Percentiles rank a stretch among this genome's conserved stretches.
phyloP scores from a whole-genome alignment of 352 stramenopile genomes.

The Phytophthora macrochlamydospora region DNA sequence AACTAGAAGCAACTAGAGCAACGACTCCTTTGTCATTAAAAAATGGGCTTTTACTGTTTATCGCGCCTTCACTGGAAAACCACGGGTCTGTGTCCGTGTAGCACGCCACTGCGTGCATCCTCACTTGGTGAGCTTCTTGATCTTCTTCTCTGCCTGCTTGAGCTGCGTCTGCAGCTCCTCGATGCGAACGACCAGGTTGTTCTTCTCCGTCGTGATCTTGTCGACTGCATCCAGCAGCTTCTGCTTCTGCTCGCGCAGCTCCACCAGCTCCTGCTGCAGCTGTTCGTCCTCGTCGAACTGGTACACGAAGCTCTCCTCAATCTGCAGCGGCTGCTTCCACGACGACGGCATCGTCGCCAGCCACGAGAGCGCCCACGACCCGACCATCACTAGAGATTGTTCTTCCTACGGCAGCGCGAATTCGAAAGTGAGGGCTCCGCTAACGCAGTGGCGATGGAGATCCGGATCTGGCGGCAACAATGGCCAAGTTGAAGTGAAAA shows the following conservation, averaged over 20 bases:
- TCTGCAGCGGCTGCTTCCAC: background rate
- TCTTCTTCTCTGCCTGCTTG: background rate
- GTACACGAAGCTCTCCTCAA: background rate
- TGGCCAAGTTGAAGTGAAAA: background rate
- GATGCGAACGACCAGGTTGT: background rate
- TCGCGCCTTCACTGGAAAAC: no score
- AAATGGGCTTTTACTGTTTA: no score
- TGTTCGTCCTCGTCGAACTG: background rate
- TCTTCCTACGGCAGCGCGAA: no score
- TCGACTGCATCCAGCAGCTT: background rate
- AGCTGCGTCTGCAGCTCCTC: background rate
- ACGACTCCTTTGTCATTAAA: no score
- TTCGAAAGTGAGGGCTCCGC: no score
- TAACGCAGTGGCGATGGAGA: no score
- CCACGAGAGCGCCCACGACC: background rate
- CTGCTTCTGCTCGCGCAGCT: background rate
- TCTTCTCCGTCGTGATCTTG: background rate
- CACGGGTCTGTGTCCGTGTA: no score
- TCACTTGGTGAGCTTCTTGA: background rate
- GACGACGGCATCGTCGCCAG: background rate
- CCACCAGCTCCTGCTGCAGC: background rate
- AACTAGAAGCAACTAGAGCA: conserved; percentile 7
- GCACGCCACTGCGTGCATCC: no score
- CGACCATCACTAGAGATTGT: background rate
- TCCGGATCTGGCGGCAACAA: no score